Evolutionary conservation across 75 land plant species (phyloP).

Genomic region (Pinus taeda): DNA sequence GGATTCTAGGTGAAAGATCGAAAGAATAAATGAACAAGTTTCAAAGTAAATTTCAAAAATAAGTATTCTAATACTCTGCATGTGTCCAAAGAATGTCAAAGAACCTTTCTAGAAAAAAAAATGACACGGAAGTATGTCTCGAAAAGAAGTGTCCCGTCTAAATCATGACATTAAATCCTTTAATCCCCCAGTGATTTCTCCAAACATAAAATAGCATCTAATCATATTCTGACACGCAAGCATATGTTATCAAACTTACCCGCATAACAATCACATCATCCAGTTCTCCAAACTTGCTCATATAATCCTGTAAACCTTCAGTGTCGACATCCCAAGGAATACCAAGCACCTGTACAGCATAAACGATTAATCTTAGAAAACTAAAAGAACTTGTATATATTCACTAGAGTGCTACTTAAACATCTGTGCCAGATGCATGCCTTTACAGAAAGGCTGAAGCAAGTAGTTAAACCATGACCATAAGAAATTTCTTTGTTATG

Average conservation of each 20-base stretch:
- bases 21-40: too few relatives aligned
- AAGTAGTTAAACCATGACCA: not conserved
- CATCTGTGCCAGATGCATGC: not conserved
- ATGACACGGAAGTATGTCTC: too few relatives aligned
- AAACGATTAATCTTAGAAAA: not conserved
- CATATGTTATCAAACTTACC: conserved; percentile 19
- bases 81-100: too few relatives aligned
- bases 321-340: conserved; percentile 68
- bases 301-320: conserved; percentile 44
- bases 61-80: too few relatives aligned
- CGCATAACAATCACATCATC: conserved; percentile 83
- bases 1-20: too few relatives aligned
- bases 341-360: conserved; percentile 39
- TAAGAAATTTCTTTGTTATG: not conserved
- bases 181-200: not conserved
- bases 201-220: not conserved
- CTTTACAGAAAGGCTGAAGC: not conserved
- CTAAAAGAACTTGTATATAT: not conserved
- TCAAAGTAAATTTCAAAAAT: too few relatives aligned
- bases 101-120: too few relatives aligned
- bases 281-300: conserved; percentile 77
- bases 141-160: too few relatives aligned
- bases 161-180: too few relatives aligned
- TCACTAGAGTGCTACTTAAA: not conserved
- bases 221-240: not conserved